phyloP scores from a whole-genome alignment of 148 eudicot genomes.

The Arctostaphylos glauca region DNA sequence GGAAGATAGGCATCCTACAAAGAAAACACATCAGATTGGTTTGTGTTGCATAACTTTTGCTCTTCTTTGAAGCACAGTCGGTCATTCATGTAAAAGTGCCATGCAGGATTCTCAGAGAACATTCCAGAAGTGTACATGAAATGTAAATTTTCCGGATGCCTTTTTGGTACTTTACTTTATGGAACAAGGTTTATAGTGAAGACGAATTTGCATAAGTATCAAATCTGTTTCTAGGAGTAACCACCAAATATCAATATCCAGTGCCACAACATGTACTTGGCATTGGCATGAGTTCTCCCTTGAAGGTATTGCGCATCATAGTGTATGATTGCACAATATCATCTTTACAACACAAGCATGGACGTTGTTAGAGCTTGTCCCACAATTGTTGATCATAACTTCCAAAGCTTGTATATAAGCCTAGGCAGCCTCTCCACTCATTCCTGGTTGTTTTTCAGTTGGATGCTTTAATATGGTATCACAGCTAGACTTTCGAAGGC shows the following conservation, averaged over 20 bases:
- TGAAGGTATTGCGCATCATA: neutral
- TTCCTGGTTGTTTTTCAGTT: too few species aligned
- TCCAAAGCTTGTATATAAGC: too few species aligned
- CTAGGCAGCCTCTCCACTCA: too few species aligned
- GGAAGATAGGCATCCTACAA: slow-evolving; percentile 99
- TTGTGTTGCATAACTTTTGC: neutral
- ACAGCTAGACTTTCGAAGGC: too few species aligned
- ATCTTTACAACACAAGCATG: neutral
- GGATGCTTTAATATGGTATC: too few species aligned
- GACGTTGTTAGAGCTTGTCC: too few species aligned
- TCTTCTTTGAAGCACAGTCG: neutral
- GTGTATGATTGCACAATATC: neutral
- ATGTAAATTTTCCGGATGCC: neutral
- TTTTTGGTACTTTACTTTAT: neutral
- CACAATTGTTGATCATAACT: too few species aligned
- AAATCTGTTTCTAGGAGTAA: neutral
- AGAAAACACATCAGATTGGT: slow-evolving; percentile 9
- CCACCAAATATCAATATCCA: neutral
- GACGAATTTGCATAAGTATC: neutral
- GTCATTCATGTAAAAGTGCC: neutral
- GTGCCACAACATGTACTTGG: neutral
- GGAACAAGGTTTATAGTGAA: neutral
- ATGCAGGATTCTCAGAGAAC: neutral
- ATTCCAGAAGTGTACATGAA: neutral
- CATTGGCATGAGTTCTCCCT: neutral